These are phyloP conservation scores for Perilla frutescens DNA, from an alignment of 257 asterid genomes.

Conservation along the genomic window DNA sequence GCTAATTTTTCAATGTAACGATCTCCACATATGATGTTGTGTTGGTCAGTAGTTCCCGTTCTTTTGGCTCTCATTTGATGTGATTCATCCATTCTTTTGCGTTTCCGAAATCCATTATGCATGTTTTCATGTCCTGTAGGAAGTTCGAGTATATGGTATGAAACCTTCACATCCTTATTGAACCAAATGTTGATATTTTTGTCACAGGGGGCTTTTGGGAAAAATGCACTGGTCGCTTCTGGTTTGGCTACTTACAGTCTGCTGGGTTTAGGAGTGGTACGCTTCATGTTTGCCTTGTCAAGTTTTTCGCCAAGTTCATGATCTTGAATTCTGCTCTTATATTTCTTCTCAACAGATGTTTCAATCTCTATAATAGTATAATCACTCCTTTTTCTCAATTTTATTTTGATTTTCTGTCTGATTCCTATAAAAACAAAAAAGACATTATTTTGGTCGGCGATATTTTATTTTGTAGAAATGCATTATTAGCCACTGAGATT, in stretches of 20 bases:
- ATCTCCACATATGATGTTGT: background rate
- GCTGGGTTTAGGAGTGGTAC: constrained; percentile 80
- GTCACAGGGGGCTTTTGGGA: constrained; percentile 81
- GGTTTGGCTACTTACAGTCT: constrained; percentile 71
- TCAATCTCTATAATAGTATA: background rate
- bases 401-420: background rate
- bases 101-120: background rate
- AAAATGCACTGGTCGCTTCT: constrained; percentile 62
- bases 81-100: background rate
- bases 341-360: background rate
- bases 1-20: background rate
- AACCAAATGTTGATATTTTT: constrained; percentile 12
- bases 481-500: constrained; percentile 20
- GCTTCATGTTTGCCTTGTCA: constrained; percentile 29
- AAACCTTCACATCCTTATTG: background rate
- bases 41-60: background rate
- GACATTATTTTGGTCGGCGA: constrained; percentile 8
- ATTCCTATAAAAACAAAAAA: background rate
- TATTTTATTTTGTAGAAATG: background rate
- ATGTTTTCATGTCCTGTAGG: background rate
- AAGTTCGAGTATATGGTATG: background rate
- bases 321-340: constrained; percentile 11
- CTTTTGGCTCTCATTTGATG: background rate
- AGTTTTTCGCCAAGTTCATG: constrained; percentile 23
- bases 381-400: background rate